Conservation (phyloP, 2,329 filamentous ascomycete genomes). For the Berkeleyomyces rouxiae region DNA sequence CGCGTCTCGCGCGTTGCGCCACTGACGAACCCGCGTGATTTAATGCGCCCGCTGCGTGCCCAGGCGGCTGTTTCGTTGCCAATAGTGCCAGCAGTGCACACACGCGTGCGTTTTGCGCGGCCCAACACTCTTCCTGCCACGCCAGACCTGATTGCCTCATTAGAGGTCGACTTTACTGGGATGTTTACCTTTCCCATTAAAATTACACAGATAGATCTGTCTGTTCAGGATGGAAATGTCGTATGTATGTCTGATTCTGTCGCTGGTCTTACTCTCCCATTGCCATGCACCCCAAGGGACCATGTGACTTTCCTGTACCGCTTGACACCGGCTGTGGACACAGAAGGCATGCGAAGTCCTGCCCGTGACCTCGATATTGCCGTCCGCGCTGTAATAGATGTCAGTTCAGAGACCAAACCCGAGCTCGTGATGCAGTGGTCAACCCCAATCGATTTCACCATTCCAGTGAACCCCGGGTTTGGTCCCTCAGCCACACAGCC, state of each 20-base stretch:
- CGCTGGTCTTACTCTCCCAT: constrained; percentile 33
- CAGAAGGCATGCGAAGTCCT: constrained; percentile 28
- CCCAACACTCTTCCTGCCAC: constrained; percentile 41
- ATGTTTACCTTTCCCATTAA: constrained; percentile 50
- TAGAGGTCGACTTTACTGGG: constrained; percentile 59
- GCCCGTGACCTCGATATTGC: constrained; percentile 39
- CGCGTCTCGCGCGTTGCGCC: constrained; percentile 61
- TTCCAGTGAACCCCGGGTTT: constrained; percentile 46
- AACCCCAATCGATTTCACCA: constrained; percentile 51
- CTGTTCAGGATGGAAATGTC: constrained; percentile 40
- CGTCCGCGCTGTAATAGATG: constrained; percentile 42
- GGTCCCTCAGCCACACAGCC: constrained; percentile 36
- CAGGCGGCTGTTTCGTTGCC: constrained; percentile 45
- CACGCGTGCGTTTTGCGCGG: constrained; percentile 54
- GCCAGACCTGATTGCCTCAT: constrained; percentile 47
- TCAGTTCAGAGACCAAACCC: constrained; percentile 41
- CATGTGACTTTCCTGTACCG: constrained; percentile 61
- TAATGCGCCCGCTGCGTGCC: constrained; percentile 46
- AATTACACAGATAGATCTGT: constrained; percentile 41
- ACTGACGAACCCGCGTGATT: constrained; percentile 42
- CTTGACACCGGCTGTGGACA: constrained; percentile 36
- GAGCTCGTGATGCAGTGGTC: constrained; percentile 50
- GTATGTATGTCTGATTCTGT: constrained; percentile 20
- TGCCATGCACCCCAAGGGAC: constrained; percentile 52
- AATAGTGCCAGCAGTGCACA: constrained; percentile 53